Conservation (phyloP, 768 basidiomycete species). For the Suillus subalutaceus region DNA sequence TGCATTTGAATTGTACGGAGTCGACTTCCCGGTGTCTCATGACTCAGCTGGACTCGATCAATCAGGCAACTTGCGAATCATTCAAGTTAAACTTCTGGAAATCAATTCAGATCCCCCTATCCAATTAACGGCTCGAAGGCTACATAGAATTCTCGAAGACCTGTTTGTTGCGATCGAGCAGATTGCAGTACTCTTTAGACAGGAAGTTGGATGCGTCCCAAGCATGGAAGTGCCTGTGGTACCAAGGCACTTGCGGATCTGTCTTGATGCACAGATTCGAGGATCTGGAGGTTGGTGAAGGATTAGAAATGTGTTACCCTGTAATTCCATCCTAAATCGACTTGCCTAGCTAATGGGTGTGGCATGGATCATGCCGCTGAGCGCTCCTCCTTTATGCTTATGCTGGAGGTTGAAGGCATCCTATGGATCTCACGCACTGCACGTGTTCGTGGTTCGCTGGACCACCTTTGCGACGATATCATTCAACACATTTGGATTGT, state of each 20-base stretch:
- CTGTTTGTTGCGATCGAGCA: conserved; percentile 73
- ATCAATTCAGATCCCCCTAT: conserved; percentile 97
- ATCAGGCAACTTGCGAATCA: conserved; percentile 21
- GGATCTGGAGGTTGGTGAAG: conserved; percentile 24
- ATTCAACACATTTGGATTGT: no score
- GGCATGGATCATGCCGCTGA: background rate
- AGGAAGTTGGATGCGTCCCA: conserved; percentile 9
- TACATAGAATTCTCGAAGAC: conserved; percentile 82
- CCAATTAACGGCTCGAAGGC: conserved; percentile 83
- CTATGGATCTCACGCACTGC: no score
- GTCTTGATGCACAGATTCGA: conserved; percentile 59
- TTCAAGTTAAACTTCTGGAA: conserved; percentile 80
- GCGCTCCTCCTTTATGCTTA: background rate
- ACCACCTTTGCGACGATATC: no score
- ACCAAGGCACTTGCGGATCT: conserved; percentile 66
- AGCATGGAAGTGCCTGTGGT: conserved; percentile 38
- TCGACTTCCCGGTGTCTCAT: conserved; percentile 86
- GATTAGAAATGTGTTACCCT: background rate
- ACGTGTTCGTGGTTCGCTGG: no score
- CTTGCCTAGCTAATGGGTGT: background rate
- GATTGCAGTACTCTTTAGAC: conserved; percentile 52
- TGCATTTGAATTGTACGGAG: conserved; percentile 92
- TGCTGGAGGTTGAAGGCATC: background rate
- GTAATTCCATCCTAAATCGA: background rate
- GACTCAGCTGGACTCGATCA: conserved; percentile 19